Conservation (phyloP, 139 green algal species). For the Coelastrella sp. region DNA sequence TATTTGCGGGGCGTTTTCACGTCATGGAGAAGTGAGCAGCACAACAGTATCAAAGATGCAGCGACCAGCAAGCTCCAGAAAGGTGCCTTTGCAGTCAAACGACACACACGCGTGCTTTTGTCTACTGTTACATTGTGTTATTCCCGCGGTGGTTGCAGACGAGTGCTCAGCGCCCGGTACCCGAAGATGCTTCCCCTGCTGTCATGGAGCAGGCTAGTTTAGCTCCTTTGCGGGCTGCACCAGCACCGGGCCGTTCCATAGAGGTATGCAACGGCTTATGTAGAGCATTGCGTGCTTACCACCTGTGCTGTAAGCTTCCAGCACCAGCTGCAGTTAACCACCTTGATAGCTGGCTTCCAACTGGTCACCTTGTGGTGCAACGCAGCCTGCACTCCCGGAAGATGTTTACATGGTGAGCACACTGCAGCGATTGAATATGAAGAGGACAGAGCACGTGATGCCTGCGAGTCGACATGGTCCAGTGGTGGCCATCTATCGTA, state of each 20-base stretch:
- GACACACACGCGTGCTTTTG: not conserved
- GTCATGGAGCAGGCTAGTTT: not conserved
- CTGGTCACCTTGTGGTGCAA: not conserved
- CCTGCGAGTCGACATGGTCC: not conserved
- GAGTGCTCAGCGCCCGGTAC: not conserved
- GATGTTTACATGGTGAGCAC: constrained; percentile 66
- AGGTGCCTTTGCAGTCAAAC: not conserved
- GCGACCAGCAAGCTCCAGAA: not conserved
- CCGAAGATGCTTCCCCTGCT: not conserved
- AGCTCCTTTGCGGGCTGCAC: not conserved
- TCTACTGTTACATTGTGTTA: not conserved
- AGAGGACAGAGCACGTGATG: not conserved
- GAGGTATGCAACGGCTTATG: not conserved
- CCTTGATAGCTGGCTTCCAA: not conserved
- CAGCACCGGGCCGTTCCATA: not conserved
- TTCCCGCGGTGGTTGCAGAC: not conserved
- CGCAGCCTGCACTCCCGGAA: constrained; percentile 57
- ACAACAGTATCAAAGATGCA: not conserved
- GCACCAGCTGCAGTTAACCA: not conserved
- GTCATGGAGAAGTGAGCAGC: no score
- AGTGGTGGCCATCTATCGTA: no score
- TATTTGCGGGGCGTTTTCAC: no score
- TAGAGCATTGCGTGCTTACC: no score
- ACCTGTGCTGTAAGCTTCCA: no score
- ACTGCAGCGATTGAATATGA: not conserved